These are phyloP conservation scores for Fonsecaea nubica DNA, from an alignment of 2,329 filamentous ascomycete genomes.

Conservation along the genomic window DNA sequence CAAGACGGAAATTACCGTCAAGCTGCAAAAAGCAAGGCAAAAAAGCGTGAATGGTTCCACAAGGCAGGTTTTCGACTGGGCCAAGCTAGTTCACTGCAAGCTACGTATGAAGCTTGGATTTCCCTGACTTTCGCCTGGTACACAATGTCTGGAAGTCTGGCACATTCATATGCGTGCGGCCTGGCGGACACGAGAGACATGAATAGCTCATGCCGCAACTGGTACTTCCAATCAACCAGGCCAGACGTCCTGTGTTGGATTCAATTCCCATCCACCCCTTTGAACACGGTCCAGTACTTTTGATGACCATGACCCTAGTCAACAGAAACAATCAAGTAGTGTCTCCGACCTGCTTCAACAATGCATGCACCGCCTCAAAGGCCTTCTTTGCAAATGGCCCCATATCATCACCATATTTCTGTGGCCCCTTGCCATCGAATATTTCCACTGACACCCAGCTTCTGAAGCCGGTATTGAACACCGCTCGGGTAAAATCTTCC, in stretches of 20 bases:
- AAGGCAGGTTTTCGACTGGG: background rate
- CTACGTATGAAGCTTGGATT: background rate
- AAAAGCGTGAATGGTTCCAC: background rate
- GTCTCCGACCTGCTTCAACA: slow-evolving; percentile 45
- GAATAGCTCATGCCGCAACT: background rate
- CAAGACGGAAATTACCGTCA: background rate
- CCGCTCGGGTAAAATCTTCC: slow-evolving; percentile 67
- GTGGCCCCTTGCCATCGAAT: slow-evolving; percentile 67
- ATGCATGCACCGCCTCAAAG: slow-evolving; percentile 56
- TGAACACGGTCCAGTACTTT: background rate
- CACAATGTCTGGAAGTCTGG: background rate
- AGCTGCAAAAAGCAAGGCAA: background rate
- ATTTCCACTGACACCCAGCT: slow-evolving; percentile 74
- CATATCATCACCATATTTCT: slow-evolving; percentile 59
- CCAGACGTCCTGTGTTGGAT: background rate
- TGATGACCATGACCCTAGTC: background rate
- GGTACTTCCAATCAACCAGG: background rate
- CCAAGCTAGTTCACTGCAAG: background rate
- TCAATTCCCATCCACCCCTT: background rate
- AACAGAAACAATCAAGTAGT: slow-evolving; percentile 4
- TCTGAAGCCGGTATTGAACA: slow-evolving; percentile 70
- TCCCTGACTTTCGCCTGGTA: background rate
- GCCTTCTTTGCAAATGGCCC: slow-evolving; percentile 59
- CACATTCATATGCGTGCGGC: background rate
- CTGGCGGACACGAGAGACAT: background rate